Evolutionary conservation across 108 stramenopile genomes (phyloP).

Genomic region (Pseudonitzschia pungens): DNA sequence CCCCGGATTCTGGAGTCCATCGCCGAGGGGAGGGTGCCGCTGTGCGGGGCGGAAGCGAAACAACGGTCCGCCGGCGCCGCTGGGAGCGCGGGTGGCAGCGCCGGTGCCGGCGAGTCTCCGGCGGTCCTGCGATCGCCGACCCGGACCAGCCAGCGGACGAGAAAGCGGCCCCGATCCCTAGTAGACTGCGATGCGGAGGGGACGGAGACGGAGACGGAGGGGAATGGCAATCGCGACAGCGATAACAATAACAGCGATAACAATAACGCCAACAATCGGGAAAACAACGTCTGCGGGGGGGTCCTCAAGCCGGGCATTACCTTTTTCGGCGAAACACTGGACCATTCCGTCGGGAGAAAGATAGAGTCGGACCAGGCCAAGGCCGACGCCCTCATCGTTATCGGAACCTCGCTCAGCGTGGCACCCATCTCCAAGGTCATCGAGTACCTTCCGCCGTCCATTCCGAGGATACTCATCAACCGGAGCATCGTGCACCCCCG

Average conservation of each 20-base stretch:
- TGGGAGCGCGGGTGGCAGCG: background rate
- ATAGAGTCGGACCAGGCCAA: slow-evolving; percentile 69
- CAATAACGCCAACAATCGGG: slow-evolving; percentile 12
- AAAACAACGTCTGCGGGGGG: slow-evolving; percentile 55
- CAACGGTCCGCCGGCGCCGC: no score
- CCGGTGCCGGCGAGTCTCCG: background rate
- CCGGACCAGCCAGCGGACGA: background rate
- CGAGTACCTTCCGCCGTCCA: slow-evolving; percentile 52
- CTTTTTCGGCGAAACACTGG: slow-evolving; percentile 84
- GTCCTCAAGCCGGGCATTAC: slow-evolving; percentile 82
- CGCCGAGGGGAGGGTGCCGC: slow-evolving; percentile 50
- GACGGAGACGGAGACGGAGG: background rate
- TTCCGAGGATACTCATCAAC: slow-evolving; percentile 84
- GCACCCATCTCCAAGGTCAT: slow-evolving; percentile 86
- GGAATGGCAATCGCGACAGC: background rate
- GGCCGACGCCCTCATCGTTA: slow-evolving; percentile 85
- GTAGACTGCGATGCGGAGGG: background rate
- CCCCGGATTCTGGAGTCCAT: slow-evolving; percentile 56
- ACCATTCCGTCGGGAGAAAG: slow-evolving; percentile 46
- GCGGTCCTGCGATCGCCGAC: background rate
- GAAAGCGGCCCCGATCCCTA: background rate
- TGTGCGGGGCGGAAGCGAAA: slow-evolving; percentile 45
- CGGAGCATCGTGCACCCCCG: slow-evolving; percentile 69
- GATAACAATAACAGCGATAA: background rate
- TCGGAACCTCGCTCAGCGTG: slow-evolving; percentile 86